These are phyloP conservation scores for Coleophoma cylindrospora DNA, from an alignment of 2,329 filamentous ascomycete species.

Conservation along the genomic window DNA sequence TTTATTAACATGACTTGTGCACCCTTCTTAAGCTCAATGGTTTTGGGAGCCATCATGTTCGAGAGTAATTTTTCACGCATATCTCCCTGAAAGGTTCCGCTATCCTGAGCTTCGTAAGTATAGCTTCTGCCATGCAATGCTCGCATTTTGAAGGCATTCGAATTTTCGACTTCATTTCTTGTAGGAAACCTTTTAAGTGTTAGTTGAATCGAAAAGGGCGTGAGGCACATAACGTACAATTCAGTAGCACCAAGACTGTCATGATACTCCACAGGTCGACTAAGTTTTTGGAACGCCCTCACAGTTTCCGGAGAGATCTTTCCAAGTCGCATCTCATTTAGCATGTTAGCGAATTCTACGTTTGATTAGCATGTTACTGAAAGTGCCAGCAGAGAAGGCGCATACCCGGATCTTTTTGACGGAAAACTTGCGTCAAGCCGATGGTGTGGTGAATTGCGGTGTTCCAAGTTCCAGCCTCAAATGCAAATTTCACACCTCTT, in stretches of 20 bases:
- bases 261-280: slow-evolving; percentile 64
- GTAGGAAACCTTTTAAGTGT: slow-evolving; percentile 66
- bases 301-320: slow-evolving; percentile 74
- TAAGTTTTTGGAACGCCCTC: slow-evolving; percentile 67
- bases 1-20: slow-evolving; percentile 99
- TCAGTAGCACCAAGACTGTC: slow-evolving; percentile 82
- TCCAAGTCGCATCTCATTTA: slow-evolving; percentile 96
- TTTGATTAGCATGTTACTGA: slow-evolving; percentile 19
- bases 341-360: slow-evolving; percentile 80
- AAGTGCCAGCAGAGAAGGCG: slow-evolving; percentile 1
- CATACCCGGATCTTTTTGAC: slow-evolving; percentile 76
- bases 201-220: slow-evolving; percentile 13
- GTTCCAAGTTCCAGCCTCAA: slow-evolving; percentile 86
- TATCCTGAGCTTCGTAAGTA: slow-evolving; percentile 70
- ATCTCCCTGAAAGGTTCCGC: slow-evolving; percentile 61
- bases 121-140: slow-evolving; percentile 64
- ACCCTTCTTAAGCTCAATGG: slow-evolving; percentile 78
- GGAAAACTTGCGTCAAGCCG: slow-evolving; percentile 90
- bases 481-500: slow-evolving; percentile 77
- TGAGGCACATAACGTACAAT: slow-evolving; percentile 43
- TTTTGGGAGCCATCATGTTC: slow-evolving; percentile 90
- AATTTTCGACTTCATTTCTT: slow-evolving; percentile 79
- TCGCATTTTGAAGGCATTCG: slow-evolving; percentile 71
- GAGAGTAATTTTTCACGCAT: slow-evolving; percentile 72
- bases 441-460: slow-evolving; percentile 95